Evolutionary conservation across 169 alveolate genomes (phyloP), one percentile per base, ranked within the genome.

Genomic region (Toxoplasma gondii): DNA sequence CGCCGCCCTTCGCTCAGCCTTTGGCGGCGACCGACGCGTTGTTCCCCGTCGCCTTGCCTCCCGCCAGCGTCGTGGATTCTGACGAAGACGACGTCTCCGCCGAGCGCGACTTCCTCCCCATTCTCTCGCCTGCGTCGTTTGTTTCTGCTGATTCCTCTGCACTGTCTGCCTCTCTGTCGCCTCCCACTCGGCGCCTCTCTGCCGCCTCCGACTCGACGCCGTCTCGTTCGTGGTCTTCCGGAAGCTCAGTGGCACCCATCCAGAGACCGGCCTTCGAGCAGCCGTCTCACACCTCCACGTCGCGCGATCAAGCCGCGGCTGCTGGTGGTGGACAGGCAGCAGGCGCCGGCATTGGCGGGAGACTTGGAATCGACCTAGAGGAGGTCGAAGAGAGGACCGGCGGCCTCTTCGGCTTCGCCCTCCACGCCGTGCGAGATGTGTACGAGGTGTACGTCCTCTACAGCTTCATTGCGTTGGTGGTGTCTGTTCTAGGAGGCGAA

Each of bases 371-470:
- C 44, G 86, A 78, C 45, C n/a, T 78, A 41, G 86, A 78, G 45
- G 45, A 27, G 2, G 49, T 78, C 44, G 86, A n/a, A 38, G 45
- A 83, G 29, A 67, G 90, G 38, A 83, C 69, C 1, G 90, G 90
- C n/a, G 90, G 90, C 34, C 41, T 17, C 0, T 17, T 39, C 4
- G 90, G 90, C 4, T 44, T 83, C 67, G 1, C 38, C 22, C 67
- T 83, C 31, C 90, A 44, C 41, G 90, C 69, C 43, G 67, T 44
- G 12, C 27, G 90, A 9, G 90, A 83, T 24, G 38, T 44, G 43
- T 83, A 83, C 41, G 90, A 83, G 67, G 90, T 83, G 67, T 83
- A 83, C 24, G 90, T 44, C 0, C 90, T 83, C 90, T 83, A 83
- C 90, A 83, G 69, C 41, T 83, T 83, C 67, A 39, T 83, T 44